A percentile compares a stretch with the other conserved stretches of the same genome.
phyloP scores from a whole-genome alignment of 2,329 filamentous ascomycete genomes.

The Onygenales sp. region DNA sequence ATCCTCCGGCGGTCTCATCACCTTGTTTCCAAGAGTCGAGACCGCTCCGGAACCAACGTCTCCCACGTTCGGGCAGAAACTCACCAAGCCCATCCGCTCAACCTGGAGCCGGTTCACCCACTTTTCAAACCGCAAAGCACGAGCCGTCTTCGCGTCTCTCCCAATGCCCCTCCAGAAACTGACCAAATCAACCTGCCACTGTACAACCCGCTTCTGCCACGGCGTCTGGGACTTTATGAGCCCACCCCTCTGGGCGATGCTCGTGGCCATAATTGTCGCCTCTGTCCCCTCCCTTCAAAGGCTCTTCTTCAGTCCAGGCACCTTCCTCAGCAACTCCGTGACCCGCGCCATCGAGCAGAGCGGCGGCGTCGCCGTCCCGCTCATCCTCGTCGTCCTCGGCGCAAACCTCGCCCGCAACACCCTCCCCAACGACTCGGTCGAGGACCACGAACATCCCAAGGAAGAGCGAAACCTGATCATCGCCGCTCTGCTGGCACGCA shows the following conservation, averaged over 20 bases:
- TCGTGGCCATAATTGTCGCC: constrained; percentile 80
- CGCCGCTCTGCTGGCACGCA: constrained; percentile 76
- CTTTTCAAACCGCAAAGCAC: constrained; percentile 11
- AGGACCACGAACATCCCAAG: constrained; percentile 56
- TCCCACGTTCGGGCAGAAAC: background rate
- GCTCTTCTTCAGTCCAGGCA: constrained; percentile 79
- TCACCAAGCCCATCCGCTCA: background rate
- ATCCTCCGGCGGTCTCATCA: constrained; percentile 45
- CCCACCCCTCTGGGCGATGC: constrained; percentile 94
- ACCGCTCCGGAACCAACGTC: background rate
- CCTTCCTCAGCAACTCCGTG: constrained; percentile 86
- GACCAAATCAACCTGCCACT: constrained; percentile 34
- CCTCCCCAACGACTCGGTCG: constrained; percentile 55
- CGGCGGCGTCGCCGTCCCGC: constrained; percentile 81
- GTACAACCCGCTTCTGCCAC: constrained; percentile 43
- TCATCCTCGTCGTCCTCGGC: constrained; percentile 90
- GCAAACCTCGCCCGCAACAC: constrained; percentile 93
- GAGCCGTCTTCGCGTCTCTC: constrained; percentile 24
- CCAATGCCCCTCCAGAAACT: constrained; percentile 44
- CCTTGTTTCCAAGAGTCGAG: constrained; percentile 41
- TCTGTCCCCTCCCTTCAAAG: constrained; percentile 74
- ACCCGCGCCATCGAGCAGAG: constrained; percentile 78
- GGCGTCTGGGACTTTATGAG: constrained; percentile 96
- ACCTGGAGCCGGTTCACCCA: constrained; percentile 8
- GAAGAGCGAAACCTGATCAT: constrained; percentile 69